Percentiles rank a stretch among this genome's conserved stretches.
Conservation (phyloP, 2,329 filamentous ascomycete genomes). For the Byssochlamys sp. region DNA sequence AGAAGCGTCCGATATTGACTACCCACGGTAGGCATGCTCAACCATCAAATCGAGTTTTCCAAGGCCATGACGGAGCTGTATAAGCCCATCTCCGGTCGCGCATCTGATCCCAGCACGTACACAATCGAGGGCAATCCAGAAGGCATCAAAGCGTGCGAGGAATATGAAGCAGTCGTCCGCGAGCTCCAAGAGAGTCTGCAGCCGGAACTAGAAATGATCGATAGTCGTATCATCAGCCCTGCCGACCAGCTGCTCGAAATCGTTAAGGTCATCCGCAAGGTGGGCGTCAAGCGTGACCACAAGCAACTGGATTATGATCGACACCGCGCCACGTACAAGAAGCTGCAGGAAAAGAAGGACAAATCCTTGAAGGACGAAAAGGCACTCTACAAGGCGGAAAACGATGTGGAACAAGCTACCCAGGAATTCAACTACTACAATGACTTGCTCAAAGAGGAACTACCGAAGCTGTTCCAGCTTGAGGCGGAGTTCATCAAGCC, state of each 20-base stretch:
- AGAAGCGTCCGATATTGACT: conserved; percentile 2
- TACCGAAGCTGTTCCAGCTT: conserved; percentile 80
- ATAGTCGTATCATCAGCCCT: conserved; percentile 77
- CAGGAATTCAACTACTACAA: conserved; percentile 98
- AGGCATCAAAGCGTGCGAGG: conserved; percentile 88
- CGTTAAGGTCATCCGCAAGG: conserved; percentile 89
- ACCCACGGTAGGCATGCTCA: conserved; percentile 62
- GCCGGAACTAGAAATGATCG: conserved; percentile 96
- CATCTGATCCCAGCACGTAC: conserved; percentile 82
- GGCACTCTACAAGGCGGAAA: conserved; percentile 89
- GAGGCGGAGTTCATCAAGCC: conserved; percentile 93
- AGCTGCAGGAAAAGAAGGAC: conserved; percentile 95
- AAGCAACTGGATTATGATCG: conserved; percentile 96
- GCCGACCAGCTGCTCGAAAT: conserved; percentile 89
- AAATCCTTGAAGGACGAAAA: conserved; percentile 95
- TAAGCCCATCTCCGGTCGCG: conserved; percentile 90
- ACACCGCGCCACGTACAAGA: conserved; percentile 73
- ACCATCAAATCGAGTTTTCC: conserved; percentile 96
- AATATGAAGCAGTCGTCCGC: conserved; percentile 84
- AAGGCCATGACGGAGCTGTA: conserved; percentile 93
- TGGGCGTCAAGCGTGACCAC: conserved; percentile 80
- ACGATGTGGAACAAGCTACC: conserved; percentile 78
- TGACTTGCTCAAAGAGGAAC: conserved; percentile 87
- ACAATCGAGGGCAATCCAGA: conserved; percentile 78
- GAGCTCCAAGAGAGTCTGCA: conserved; percentile 80